phyloP scores from a whole-genome alignment of 805 yeast species.

The Starmera dryadoides region DNA sequence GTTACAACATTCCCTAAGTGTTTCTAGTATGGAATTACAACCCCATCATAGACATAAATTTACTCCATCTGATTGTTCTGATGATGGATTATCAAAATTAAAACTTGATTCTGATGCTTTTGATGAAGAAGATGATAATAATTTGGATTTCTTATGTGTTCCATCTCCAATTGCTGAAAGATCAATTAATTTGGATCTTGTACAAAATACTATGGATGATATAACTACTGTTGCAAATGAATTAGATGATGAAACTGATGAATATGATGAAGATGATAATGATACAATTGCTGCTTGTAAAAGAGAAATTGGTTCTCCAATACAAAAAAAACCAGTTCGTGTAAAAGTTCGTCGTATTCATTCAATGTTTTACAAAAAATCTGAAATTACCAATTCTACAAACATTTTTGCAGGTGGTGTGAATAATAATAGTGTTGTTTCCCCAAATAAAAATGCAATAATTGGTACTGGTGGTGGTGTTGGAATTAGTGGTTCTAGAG shows the following conservation, averaged over 20 bases:
- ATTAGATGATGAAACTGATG: neutral
- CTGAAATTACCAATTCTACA: slow-evolving; percentile 34
- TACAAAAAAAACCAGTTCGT: slow-evolving; percentile 25
- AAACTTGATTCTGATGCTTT: slow-evolving; percentile 1
- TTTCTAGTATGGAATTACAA: slow-evolving; percentile 12
- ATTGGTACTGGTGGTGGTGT: neutral
- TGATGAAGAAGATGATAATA: slow-evolving; percentile 6
- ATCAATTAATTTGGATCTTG: slow-evolving; percentile 1
- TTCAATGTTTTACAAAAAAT: slow-evolving; percentile 60
- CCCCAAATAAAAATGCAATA: slow-evolving; percentile 7
- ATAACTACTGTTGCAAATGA: slow-evolving; percentile 6
- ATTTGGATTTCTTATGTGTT: slow-evolving; percentile 17
- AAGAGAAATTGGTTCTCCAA: slow-evolving; percentile 31
- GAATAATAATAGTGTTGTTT: too few relatives aligned
- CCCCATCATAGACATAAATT: neutral
- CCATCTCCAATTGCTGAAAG: slow-evolving; percentile 20
- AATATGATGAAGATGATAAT: slow-evolving; percentile 4
- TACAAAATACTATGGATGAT: slow-evolving; percentile 3
- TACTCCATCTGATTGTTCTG: too few relatives aligned
- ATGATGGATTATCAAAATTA: too few relatives aligned
- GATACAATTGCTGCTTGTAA: slow-evolving; percentile 9
- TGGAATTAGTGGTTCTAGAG: too few relatives aligned
- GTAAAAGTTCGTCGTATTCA: slow-evolving; percentile 52
- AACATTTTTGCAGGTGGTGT: slow-evolving; percentile 22
- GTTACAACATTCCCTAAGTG: slow-evolving; percentile 13